Evolutionary conservation across 148 eudicot genomes (phyloP), one percentile per base, ranked within the genome.

Genomic region (Talinum fruticosum): DNA sequence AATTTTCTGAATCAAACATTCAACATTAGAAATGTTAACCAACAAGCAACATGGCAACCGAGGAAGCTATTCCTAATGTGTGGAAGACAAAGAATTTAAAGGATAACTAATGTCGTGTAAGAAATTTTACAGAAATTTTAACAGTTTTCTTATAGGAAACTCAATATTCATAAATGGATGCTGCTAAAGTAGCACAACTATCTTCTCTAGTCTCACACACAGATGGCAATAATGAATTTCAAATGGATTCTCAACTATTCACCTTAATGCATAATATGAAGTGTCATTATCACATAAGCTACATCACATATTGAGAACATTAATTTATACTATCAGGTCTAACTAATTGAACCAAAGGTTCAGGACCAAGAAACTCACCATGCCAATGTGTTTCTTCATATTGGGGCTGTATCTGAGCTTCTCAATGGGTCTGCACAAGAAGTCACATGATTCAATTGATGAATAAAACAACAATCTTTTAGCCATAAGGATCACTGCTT

Each of bases 341-440:
- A 69, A 69, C 21, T n/a, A 66, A 30, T 47, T 32, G 18, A 47
- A 23, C 23, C 33, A 0, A 10, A 14, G 57, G 28, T 37, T 38
- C 12, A 61, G 15, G 51, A 35, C 4, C 66, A 2, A 35, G 37
- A 35, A 70, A 59, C 87, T 91, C 88, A 96, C 99, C 99, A 96
- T 93, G 88, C 99, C 99, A 66, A 96, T 91, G 78, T 90, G 90
- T 81, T 96, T 96, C 95, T 96, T 96, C 99, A 96, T 96, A 75
- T 96, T 96, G n/a, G 99, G 98, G 72, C 87, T 86, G 79, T 96
- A 96, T 76, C 92, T 85, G 80, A 96, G 89, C 87, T 96, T 96
- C 82, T 96, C 97, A 84, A 91, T 90, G 72, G 99, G 99, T 78
- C 99, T 96, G 93, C 85, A 87, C 35, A 29, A 69, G 44, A 36